phyloP scores from a whole-genome alignment of 495 filamentous ascomycete genomes.

The Hyaloscypha hepaticicola region DNA sequence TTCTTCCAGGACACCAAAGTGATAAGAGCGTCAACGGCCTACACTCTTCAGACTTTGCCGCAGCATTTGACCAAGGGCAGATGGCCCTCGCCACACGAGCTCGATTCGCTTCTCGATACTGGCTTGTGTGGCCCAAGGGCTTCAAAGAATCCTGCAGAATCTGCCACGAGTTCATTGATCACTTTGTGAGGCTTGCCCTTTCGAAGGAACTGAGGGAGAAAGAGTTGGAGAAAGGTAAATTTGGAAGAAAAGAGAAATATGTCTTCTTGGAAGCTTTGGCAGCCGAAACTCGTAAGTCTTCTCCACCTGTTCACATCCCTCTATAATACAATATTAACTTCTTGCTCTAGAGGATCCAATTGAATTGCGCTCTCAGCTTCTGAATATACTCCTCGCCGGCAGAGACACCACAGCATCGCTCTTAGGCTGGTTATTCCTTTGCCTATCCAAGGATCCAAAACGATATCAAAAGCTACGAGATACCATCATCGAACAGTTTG shows the following conservation, averaged over 20 bases:
- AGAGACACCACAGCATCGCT: slow-evolving; percentile 60
- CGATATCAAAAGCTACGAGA: slow-evolving; percentile 37
- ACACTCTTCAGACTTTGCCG: slow-evolving; percentile 19
- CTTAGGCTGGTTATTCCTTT: slow-evolving; percentile 33
- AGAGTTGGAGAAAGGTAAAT: slow-evolving; percentile 5
- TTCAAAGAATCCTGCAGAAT: slow-evolving; percentile 21
- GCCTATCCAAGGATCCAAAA: slow-evolving; percentile 20
- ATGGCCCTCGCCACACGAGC: slow-evolving; percentile 18
- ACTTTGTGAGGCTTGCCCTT: slow-evolving; percentile 36
- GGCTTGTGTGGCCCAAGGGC: slow-evolving; percentile 8
- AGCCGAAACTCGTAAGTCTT: slow-evolving; percentile 25
- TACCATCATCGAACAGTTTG: slow-evolving; percentile 38
- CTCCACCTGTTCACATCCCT: not conserved
- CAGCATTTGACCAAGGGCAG: slow-evolving; percentile 27
- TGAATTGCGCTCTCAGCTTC: slow-evolving; percentile 44
- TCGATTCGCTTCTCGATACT: slow-evolving; percentile 22
- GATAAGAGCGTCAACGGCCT: slow-evolving; percentile 26
- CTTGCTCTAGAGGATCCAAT: slow-evolving; percentile 28
- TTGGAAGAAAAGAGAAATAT: slow-evolving; percentile 42
- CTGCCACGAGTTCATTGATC: slow-evolving; percentile 28
- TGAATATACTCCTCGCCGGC: slow-evolving; percentile 52
- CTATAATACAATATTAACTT: not conserved
- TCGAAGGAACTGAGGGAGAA: slow-evolving; percentile 15
- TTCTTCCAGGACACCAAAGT: slow-evolving; percentile 25
- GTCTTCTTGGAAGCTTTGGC: slow-evolving; percentile 52